Conservation (phyloP, 306 rosid species). For the Vachellia pachyceras region DNA sequence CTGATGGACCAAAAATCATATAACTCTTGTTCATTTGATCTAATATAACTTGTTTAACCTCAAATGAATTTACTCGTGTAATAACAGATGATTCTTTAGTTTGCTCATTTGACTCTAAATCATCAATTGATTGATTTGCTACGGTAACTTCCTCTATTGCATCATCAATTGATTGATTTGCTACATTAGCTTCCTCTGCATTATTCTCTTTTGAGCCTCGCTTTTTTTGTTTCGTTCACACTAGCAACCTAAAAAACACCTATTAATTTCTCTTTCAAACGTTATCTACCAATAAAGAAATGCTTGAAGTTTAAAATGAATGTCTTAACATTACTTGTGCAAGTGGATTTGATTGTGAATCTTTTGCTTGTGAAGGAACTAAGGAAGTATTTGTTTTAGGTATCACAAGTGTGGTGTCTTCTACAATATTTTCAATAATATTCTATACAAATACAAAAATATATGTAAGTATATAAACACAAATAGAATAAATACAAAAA, state of each 20-base stretch:
- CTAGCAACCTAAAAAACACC: neutral
- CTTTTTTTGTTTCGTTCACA: neutral
- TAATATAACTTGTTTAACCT: no score
- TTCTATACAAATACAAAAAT: neutral
- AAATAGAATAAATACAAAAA: no score
- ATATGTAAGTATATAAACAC: no score
- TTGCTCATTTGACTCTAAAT: neutral
- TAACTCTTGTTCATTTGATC: no score
- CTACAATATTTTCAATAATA: neutral
- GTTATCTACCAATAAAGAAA: neutral
- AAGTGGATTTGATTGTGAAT: no score
- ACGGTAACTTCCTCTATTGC: neutral
- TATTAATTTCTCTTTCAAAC: neutral
- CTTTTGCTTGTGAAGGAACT: neutral
- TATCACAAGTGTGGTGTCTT: neutral
- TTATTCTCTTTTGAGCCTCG: neutral
- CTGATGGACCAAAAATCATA: no score
- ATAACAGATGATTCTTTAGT: neutral
- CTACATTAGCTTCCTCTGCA: no score
- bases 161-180: no score
- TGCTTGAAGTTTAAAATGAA: no score
- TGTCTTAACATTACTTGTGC: neutral
- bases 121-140: neutral
- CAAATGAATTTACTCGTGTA: neutral
- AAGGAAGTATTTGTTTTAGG: neutral